Base-by-base conservation (phyloP, 108 stramenopile genomes). In the Skeletonema tropicum region DNA sequence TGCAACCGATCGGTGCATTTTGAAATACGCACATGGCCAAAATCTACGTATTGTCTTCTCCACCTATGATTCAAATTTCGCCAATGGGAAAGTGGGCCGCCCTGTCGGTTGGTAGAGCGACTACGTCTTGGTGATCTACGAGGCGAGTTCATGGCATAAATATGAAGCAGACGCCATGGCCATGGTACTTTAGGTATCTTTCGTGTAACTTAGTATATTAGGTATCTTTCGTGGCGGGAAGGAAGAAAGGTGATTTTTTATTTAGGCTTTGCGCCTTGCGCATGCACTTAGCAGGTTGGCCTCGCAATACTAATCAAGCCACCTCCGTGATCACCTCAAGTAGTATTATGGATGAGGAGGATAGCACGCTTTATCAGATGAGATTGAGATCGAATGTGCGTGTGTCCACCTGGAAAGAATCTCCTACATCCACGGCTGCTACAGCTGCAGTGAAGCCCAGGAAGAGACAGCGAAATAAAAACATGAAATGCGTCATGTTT, bases 21-120 rank as follows among this genome's bases (percentile, higher is more conserved):
- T 7, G 49, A 3, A 21, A 73, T 66, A n/a, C 73, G 73, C 7
- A 64, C 6, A 29, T 73, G 73, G n/a, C 73, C 73, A 49, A 73
- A 42, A 38, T 73, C 73, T 10, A 65, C 52, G 46, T 66, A 73
- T n/a, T 66, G 73, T 17, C 46, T 63, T 48, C 73, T 65, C 73
- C 73, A 73, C 17, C 25, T 29, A 14, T 55, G 6, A 33, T 33
- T 57, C 8, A 73, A 49, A 41, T 62, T 57, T 17, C 59, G 70
- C 70, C 70, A 71, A 26, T 62, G 70, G 8, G 49, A 66, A 2
- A 66, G 31, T 12, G 65, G 60, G 48, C 26, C 26, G 2, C 65
- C 48, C n/a, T 63, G 48, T 13, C 30, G 23, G 42, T 42, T 71
- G 59, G 45, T 61, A 6, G 58, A 42, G 42, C 42, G 30, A 25